Conservation (phyloP, 2,329 filamentous ascomycete species). For the Stemphylium beticola region DNA sequence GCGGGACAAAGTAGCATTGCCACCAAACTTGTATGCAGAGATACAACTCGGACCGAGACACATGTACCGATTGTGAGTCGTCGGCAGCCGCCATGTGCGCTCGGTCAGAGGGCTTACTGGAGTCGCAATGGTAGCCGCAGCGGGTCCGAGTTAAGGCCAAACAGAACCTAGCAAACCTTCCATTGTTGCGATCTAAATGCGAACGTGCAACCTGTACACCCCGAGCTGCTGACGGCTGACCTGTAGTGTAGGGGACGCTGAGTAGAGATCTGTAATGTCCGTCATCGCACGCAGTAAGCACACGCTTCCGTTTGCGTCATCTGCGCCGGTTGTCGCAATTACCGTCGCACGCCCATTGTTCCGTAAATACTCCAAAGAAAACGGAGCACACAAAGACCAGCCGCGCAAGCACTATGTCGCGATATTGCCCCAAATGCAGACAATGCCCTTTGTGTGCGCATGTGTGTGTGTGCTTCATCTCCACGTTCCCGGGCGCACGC, state of each 20-base stretch:
- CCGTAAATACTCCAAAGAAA: background rate
- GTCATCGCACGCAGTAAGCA: constrained; percentile 40
- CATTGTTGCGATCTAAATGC: background rate
- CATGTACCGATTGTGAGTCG: background rate
- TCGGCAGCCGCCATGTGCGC: constrained; percentile 3
- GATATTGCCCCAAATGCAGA: constrained; percentile 8
- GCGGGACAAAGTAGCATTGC: constrained; percentile 5
- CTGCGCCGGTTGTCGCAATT: background rate
- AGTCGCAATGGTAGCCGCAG: constrained; percentile 11
- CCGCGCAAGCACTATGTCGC: constrained; percentile 11
- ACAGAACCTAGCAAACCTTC: constrained; percentile 9
- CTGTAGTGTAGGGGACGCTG: constrained; percentile 33
- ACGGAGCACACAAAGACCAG: constrained; percentile 7
- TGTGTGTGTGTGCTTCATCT: constrained; percentile 5
- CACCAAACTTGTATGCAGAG: background rate
- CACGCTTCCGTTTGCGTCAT: constrained; percentile 25
- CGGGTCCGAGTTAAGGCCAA: constrained; percentile 7
- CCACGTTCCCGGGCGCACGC: constrained; percentile 11
- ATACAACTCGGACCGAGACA: constrained; percentile 9
- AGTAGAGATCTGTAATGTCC: constrained; percentile 33
- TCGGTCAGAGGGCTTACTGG: background rate
- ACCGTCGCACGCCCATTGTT: background rate
- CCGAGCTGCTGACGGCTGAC: constrained; percentile 22
- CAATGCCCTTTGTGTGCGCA: background rate
- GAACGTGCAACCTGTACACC: constrained; percentile 5